These are phyloP conservation scores for Salix arbutifolia DNA, from an alignment of 345 rosid genomes.

Conservation along the genomic window DNA sequence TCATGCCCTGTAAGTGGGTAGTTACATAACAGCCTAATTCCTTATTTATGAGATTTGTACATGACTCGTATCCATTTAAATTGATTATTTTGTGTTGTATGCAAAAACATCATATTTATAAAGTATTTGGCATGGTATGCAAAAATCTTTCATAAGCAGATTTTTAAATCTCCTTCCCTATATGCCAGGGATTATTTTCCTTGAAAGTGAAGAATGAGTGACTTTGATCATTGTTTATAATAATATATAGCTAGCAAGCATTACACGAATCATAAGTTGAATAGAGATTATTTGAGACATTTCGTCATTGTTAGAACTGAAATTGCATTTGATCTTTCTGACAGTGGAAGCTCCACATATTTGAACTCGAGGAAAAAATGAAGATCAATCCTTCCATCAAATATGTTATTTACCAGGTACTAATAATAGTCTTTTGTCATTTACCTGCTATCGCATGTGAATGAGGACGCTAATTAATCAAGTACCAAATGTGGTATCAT, in stretches of 20 bases:
- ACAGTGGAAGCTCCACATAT: constrained; percentile 95
- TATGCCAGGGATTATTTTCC: background rate
- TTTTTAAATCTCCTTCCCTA: background rate
- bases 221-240: background rate
- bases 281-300: constrained; percentile 6
- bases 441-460: background rate
- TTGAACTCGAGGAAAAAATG: constrained; percentile 88
- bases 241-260: background rate
- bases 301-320: background rate
- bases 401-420: constrained; percentile 78
- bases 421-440: background rate
- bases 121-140: background rate
- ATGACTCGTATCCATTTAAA: background rate
- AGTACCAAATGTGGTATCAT: background rate
- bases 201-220: background rate
- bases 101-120: background rate
- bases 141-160: background rate
- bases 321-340: constrained; percentile 4
- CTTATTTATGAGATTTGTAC: background rate
- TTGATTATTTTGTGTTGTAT: background rate
- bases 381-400: constrained; percentile 69
- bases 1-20: constrained; percentile 74
- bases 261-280: background rate
- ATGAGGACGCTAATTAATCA: background rate
- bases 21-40: background rate